Conservation (phyloP, 805 yeast species). For the Monosporozyma yasuniensis region DNA sequence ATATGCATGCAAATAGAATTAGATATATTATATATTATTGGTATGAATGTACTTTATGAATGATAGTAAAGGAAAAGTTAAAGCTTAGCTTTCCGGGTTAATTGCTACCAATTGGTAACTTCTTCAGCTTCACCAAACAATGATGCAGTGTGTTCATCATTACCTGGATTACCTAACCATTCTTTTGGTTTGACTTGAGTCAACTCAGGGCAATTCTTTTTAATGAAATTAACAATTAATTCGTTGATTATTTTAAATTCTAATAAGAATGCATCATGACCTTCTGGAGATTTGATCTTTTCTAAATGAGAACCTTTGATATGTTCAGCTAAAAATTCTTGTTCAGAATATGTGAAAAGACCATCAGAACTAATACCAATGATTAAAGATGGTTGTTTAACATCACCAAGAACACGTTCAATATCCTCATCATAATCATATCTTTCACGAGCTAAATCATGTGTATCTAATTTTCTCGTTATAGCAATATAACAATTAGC, state of each 20-base stretch:
- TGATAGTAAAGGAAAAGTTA: neutral
- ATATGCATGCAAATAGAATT: neutral
- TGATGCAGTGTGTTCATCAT: conserved; percentile 42
- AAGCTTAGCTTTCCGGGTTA: neutral
- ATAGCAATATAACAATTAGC: conserved; percentile 95
- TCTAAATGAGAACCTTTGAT: conserved; percentile 63
- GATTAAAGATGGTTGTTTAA: conserved; percentile 69
- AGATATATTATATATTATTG: neutral
- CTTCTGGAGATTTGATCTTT: conserved; percentile 83
- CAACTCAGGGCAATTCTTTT: conserved; percentile 46
- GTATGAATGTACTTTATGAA: neutral
- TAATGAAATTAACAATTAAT: conserved; percentile 59
- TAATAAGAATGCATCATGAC: conserved; percentile 91
- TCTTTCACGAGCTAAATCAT: conserved; percentile 81
- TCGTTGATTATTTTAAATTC: conserved; percentile 80
- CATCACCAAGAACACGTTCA: conserved; percentile 43
- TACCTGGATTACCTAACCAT: conserved; percentile 35
- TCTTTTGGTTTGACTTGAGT: conserved; percentile 34
- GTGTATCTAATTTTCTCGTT: conserved; percentile 89
- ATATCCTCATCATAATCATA: conserved; percentile 31
- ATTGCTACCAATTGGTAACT: conserved; percentile 76
- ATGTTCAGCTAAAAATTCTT: conserved; percentile 67
- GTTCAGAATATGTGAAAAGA: conserved; percentile 84
- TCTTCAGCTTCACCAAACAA: conserved; percentile 93
- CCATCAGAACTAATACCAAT: conserved; percentile 92